Evolutionary conservation across 495 filamentous ascomycete genomes (phyloP).

Genomic region (Penicillium lividum): DNA sequence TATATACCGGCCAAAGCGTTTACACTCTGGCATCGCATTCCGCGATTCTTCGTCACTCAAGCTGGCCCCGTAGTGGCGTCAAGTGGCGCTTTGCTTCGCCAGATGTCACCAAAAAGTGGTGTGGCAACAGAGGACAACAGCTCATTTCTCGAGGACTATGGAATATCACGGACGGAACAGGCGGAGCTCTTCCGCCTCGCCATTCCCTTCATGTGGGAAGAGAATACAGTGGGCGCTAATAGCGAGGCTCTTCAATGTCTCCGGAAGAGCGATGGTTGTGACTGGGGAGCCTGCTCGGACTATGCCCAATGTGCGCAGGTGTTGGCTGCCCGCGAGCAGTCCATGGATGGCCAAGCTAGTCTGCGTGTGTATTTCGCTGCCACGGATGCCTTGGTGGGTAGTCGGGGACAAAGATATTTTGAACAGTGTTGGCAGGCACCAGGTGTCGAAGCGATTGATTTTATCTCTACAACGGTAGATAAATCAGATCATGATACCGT

Average conservation of each 20-base stretch:
- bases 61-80: slow-evolving; percentile 23
- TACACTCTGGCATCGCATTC: slow-evolving; percentile 35
- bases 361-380: slow-evolving; percentile 30
- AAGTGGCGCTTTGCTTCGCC: slow-evolving; percentile 22
- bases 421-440: slow-evolving; percentile 31
- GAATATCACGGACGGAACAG: slow-evolving; percentile 18
- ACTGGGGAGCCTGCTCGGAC: slow-evolving; percentile 33
- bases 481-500: slow-evolving; percentile 38
- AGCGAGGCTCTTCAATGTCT: slow-evolving; percentile 36
- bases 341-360: slow-evolving; percentile 3
- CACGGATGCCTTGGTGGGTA: slow-evolving; percentile 33
- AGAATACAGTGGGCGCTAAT: slow-evolving; percentile 35
- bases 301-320: slow-evolving; percentile 26
- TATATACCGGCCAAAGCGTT: slow-evolving; percentile 31
- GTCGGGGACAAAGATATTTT: slow-evolving; percentile 32
- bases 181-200: slow-evolving; percentile 22
- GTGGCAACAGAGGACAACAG: not conserved
- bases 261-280: slow-evolving; percentile 21
- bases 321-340: slow-evolving; percentile 4
- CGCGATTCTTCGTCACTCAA: slow-evolving; percentile 34
- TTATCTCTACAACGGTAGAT: slow-evolving; percentile 17
- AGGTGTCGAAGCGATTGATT: slow-evolving; percentile 13
- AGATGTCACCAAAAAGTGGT: not conserved
- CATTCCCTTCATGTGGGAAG: slow-evolving; percentile 25
- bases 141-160: slow-evolving; percentile 21